A percentile compares a stretch with the other conserved stretches of the same genome.
phyloP scores from a whole-genome alignment of 768 basidiomycete genomes.

The Trametopsis cervina region DNA sequence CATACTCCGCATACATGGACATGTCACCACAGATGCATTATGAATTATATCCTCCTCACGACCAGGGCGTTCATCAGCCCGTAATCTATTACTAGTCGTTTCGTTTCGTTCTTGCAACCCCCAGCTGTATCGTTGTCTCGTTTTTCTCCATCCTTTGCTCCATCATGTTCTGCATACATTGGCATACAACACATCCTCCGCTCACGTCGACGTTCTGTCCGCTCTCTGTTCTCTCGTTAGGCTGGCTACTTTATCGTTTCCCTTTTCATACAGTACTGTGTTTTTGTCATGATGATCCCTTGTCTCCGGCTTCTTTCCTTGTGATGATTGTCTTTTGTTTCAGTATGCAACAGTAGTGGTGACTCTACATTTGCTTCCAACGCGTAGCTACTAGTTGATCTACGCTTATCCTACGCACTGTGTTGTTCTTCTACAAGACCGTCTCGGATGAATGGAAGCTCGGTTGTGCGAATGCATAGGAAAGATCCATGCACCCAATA shows the following conservation, averaged over 20 bases:
- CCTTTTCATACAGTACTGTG: background rate
- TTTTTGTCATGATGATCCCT: too few species aligned
- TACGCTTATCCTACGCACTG: background rate
- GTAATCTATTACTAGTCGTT: slow-evolving; percentile 50
- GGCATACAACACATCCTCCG: slow-evolving; percentile 4
- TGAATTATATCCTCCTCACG: slow-evolving; percentile 52
- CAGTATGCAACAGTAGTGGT: too few species aligned
- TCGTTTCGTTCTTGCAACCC: slow-evolving; percentile 13
- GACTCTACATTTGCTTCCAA: background rate
- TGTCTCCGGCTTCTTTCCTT: too few species aligned
- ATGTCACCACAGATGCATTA: slow-evolving; percentile 63
- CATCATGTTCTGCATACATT: slow-evolving; percentile 21
- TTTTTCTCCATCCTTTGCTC: slow-evolving; percentile 14
- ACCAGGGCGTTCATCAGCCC: slow-evolving; percentile 27
- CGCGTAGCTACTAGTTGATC: background rate
- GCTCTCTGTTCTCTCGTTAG: background rate
- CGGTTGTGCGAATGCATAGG: too few species aligned
- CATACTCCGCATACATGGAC: slow-evolving; percentile 63
- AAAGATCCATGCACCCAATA: too few species aligned
- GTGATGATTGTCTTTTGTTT: too few species aligned
- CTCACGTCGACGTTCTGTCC: background rate
- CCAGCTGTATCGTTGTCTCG: slow-evolving; percentile 13
- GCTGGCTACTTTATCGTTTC: background rate
- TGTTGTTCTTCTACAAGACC: too few species aligned
- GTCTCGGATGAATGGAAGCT: too few species aligned